Evolutionary conservation across 192 early-diverging fungal species (phyloP).

Genomic region (Entomortierella lignicola): DNA sequence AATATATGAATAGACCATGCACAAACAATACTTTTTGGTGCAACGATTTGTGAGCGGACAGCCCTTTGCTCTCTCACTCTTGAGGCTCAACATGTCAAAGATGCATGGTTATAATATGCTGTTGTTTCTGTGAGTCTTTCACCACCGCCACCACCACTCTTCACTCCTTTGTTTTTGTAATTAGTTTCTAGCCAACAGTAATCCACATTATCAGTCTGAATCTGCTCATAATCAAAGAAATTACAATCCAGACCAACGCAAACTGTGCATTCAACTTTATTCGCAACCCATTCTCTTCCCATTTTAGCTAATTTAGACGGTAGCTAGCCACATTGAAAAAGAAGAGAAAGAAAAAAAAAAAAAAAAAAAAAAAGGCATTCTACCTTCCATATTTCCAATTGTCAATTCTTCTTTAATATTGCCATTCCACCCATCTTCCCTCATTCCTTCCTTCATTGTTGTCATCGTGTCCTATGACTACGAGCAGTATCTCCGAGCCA

Average conservation of each 20-base stretch:
- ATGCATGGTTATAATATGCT: not conserved
- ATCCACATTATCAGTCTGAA: not conserved
- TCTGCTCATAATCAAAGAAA: not conserved
- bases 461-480: conserved; percentile 12
- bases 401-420: not conserved
- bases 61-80: not conserved
- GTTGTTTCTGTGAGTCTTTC: not conserved
- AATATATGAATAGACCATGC: not conserved
- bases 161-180: not conserved
- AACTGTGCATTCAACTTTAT: not conserved
- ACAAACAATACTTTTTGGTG: not conserved
- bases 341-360: not conserved
- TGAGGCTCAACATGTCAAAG: not conserved
- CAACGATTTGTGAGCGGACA: not conserved
- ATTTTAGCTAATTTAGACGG: not conserved
- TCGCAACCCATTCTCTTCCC: conserved; percentile 1
- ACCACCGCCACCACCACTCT: not conserved
- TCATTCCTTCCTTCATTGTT: not conserved
- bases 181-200: not conserved
- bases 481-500: conserved; percentile 29
- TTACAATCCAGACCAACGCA: conserved; percentile 35
- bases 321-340: not conserved
- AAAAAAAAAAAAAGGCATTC: not conserved
- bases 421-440: not conserved
- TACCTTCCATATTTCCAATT: conserved; percentile 1